A percentile compares a stretch with the other conserved stretches of the same genome.
These are phyloP conservation scores for Marasmius oreades DNA, from an alignment of 1,284 basidiomycete species.

Conservation along the genomic window DNA sequence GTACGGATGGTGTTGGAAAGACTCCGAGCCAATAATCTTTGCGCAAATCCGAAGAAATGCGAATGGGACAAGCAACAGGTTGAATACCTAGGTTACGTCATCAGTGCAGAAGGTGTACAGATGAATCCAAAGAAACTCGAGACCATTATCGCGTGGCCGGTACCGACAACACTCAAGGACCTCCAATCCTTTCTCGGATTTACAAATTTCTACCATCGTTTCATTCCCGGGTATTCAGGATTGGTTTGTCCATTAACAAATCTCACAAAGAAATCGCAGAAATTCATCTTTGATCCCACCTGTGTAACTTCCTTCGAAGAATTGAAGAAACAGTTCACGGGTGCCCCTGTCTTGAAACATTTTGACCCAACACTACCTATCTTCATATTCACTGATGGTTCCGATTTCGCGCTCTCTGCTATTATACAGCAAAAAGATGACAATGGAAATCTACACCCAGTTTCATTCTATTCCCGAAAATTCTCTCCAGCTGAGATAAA, in stretches of 20 bases:
- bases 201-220: constrained; percentile 32
- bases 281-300: constrained; percentile 1
- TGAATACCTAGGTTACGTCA: constrained; percentile 38
- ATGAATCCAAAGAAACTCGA: constrained; percentile 41
- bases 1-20: constrained; percentile 28
- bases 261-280: constrained; percentile 9
- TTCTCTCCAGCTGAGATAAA: too few species aligned
- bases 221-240: constrained; percentile 32
- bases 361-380: constrained; percentile 27
- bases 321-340: constrained; percentile 9
- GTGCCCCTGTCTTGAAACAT: constrained; percentile 6
- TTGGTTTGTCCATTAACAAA: constrained; percentile 14
- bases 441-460: constrained; percentile 24
- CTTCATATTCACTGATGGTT: constrained; percentile 24
- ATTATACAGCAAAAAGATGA: constrained; percentile 6
- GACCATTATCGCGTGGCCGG: constrained; percentile 21
- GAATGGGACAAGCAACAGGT: constrained; percentile 29
- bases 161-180: constrained; percentile 18
- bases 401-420: constrained; percentile 15
- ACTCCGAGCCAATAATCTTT: constrained; percentile 19
- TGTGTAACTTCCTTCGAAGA: background rate
- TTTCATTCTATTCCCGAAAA: constrained; percentile 29
- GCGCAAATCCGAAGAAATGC: constrained; percentile 27
- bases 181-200: constrained; percentile 28
- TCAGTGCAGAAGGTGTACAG: constrained; percentile 20